A percentile compares a stretch with the other conserved stretches of the same genome.
phyloP scores from a whole-genome alignment of 164 flowering plant species.

The Vitis cinerea region DNA sequence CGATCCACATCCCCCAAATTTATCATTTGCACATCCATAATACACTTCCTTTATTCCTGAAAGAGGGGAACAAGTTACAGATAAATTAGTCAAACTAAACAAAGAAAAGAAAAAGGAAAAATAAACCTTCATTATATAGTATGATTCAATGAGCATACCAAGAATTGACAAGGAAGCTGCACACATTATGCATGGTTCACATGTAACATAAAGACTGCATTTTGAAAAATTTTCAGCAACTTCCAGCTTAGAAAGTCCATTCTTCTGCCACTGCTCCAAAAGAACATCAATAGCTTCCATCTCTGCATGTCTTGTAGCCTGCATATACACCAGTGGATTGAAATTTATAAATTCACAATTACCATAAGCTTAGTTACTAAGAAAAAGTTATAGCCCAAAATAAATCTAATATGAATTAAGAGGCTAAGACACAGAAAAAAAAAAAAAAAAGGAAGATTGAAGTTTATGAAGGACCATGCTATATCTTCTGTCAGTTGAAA shows the following conservation, averaged over 20 bases:
- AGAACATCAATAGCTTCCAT: slow-evolving; percentile 89
- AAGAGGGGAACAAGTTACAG: not conserved
- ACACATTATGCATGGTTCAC: slow-evolving; percentile 99
- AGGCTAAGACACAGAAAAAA: not conserved
- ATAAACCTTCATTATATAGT: not conserved
- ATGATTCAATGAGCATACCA: slow-evolving; percentile 41
- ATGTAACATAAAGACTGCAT: slow-evolving; percentile 84
- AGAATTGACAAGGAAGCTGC: slow-evolving; percentile 81
- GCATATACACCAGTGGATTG: slow-evolving; percentile 1
- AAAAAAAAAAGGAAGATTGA: not conserved
- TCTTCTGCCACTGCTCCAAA: slow-evolving; percentile 65
- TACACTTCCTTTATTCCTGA: slow-evolving; percentile 78
- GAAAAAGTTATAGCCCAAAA: not conserved
- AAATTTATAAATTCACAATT: not conserved
- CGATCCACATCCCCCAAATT: slow-evolving; percentile 97
- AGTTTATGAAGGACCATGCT: no score
- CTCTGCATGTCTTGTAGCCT: slow-evolving; percentile 97
- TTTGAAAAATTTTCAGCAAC: slow-evolving; percentile 58
- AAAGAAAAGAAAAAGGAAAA: not conserved
- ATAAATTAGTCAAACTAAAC: not conserved
- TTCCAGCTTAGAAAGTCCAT: slow-evolving; percentile 54
- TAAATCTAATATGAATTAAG: no score
- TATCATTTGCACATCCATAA: slow-evolving; percentile 93
- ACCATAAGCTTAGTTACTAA: not conserved
- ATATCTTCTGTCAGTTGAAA: no score